A percentile compares a stretch with the other conserved stretches of the same genome.
These are phyloP conservation scores for Neospora caninum DNA, from an alignment of 169 alveolate genomes.

Conservation along the genomic window DNA sequence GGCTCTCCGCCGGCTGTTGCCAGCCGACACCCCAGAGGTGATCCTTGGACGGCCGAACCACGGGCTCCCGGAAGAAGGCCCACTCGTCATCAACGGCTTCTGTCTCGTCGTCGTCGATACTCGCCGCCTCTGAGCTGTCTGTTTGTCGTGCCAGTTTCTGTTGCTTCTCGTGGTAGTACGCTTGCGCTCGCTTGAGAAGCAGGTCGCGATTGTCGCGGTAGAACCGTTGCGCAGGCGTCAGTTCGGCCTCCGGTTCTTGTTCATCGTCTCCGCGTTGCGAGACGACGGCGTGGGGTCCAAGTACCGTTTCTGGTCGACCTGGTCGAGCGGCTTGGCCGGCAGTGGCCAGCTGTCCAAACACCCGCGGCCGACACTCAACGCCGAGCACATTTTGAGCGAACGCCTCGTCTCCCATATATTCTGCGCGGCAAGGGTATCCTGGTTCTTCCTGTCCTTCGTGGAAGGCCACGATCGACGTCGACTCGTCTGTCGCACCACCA, in stretches of 20 bases:
- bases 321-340: neutral
- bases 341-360: neutral
- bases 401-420: neutral
- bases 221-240: constrained; percentile 72
- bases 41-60: constrained; percentile 74
- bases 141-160: constrained; percentile 51
- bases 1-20: constrained; percentile 21
- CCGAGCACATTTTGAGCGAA: constrained; percentile 4
- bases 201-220: constrained; percentile 65
- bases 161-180: constrained; percentile 63
- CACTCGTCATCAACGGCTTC: constrained; percentile 67
- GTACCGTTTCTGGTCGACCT: neutral
- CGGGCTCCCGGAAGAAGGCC: constrained; percentile 70
- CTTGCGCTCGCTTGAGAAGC: constrained; percentile 67
- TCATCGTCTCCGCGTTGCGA: neutral
- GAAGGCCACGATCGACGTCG: no score
- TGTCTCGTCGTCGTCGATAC: neutral
- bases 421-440: neutral
- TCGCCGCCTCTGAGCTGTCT: neutral
- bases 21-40: constrained; percentile 80
- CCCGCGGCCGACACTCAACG: neutral
- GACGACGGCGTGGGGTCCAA: neutral
- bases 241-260: constrained; percentile 28
- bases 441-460: neutral
- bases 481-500: neutral